A percentile compares a stretch with the other conserved stretches of the same genome.
Evolutionary conservation across 805 yeast species (phyloP).

Genomic region (Clavispora carvajalis): DNA sequence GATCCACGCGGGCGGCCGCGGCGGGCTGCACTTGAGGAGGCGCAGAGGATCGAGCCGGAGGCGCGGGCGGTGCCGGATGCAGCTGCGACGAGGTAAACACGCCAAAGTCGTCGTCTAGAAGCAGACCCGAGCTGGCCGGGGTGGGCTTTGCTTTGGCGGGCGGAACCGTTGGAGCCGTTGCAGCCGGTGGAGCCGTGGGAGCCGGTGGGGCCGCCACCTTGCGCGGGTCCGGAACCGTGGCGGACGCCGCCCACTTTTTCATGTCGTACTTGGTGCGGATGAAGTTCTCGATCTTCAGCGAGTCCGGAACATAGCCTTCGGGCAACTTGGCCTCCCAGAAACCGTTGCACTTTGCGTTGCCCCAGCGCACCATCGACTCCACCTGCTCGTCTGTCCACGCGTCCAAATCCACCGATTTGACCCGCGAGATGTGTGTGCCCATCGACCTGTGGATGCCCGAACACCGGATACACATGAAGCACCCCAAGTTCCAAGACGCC

Average conservation of each 20-base stretch:
- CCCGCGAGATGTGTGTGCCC: slow-evolving; percentile 94
- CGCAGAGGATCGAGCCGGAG: too few species aligned
- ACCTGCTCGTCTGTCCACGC: slow-evolving; percentile 96
- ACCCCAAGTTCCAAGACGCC: slow-evolving; percentile 96
- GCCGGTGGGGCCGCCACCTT: slow-evolving; percentile 1
- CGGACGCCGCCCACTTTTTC: slow-evolving; percentile 76
- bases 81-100: slow-evolving; percentile 29
- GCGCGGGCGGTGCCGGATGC: too few species aligned
- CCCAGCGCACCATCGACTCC: slow-evolving; percentile 77
- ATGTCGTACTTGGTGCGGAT: slow-evolving; percentile 88
- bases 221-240: slow-evolving; percentile 56
- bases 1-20: slow-evolving; percentile 7
- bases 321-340: slow-evolving; percentile 86
- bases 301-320: slow-evolving; percentile 68
- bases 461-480: slow-evolving; percentile 89
- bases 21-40: too few species aligned
- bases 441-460: slow-evolving; percentile 93
- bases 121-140: slow-evolving; percentile 1
- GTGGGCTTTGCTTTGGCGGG: neutral
- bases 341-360: slow-evolving; percentile 70
- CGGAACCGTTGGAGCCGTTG: slow-evolving; percentile 1
- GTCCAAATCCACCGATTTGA: slow-evolving; percentile 89
- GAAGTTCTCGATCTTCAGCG: slow-evolving; percentile 78
- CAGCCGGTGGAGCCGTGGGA: neutral
- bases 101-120: slow-evolving; percentile 40